A percentile compares a stretch with the other conserved stretches of the same genome.
Conservation (phyloP, 768 basidiomycete species). For the Naganishia antarctica region DNA sequence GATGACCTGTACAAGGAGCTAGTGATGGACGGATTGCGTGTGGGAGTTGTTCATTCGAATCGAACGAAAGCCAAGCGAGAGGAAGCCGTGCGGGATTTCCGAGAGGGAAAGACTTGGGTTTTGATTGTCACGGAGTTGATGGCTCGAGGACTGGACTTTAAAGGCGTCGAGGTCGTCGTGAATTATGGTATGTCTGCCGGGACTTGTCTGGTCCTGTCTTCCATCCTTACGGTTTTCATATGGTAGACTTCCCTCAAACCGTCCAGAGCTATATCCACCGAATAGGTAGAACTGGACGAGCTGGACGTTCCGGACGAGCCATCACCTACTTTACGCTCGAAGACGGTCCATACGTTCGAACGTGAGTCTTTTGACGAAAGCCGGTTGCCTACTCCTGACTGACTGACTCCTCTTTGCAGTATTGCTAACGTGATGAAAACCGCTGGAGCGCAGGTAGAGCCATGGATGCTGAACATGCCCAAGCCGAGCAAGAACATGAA, state of each 20-base stretch:
- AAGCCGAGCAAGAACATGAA: conserved; percentile 87
- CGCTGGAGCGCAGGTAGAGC: conserved; percentile 83
- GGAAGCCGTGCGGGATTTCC: conserved; percentile 76
- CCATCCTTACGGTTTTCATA: neutral
- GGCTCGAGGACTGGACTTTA: conserved; percentile 98
- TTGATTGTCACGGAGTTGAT: conserved; percentile 95
- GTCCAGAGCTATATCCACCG: conserved; percentile 94
- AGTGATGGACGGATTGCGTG: conserved; percentile 76
- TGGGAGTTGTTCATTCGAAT: conserved; percentile 70
- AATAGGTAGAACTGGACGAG: conserved; percentile 92
- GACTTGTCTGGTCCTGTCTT: conserved; percentile 50
- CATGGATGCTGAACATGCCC: conserved; percentile 92
- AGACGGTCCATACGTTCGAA: conserved; percentile 84
- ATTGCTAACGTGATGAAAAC: conserved; percentile 94
- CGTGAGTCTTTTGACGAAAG: too few species aligned
- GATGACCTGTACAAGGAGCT: conserved; percentile 71
- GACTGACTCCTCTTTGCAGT: too few species aligned
- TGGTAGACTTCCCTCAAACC: conserved; percentile 79
- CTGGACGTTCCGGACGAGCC: conserved; percentile 84
- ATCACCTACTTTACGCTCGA: conserved; percentile 94
- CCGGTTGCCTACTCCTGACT: too few species aligned
- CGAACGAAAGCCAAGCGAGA: conserved; percentile 82
- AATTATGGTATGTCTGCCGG: conserved; percentile 54
- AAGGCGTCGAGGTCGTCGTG: conserved; percentile 84
- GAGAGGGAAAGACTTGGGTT: conserved; percentile 85